Evolutionary conservation across 768 basidiomycete genomes (phyloP), one percentile per base, ranked within the genome.

Genomic region (Multifurca ochricompacta): DNA sequence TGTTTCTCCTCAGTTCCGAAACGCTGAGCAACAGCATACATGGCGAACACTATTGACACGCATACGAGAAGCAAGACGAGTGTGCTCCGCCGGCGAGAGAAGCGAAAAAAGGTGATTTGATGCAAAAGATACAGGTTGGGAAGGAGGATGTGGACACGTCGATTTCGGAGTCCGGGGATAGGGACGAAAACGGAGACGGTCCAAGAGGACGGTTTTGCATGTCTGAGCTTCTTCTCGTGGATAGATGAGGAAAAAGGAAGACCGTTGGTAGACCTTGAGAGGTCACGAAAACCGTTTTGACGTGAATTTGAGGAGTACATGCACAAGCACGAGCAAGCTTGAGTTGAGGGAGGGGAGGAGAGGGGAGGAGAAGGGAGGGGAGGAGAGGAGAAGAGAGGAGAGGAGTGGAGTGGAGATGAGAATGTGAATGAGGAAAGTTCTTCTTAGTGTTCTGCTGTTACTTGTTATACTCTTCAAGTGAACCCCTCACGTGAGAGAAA

Each of bases 121-220:
- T 85, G 79, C 54, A 87, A 63, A 60, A 79, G 78, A 18, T 72
- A 68, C 19, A 82, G 74, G 65, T 87, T 85, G 54, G 80, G 81
- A 48, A 84, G 60, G 62, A 76, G 73, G 45, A 90, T 60, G 14
- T 79, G 79, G 14, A 85, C 63, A 36, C 75, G 71, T 55, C 80
- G 82, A 16, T 76, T 71, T 54, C 69, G 76, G 13, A 81, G 66
- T 51, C 80, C 78, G 11, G 85, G 83, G 47, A 88, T 74, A 43
- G 80, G 75, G 37, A 88, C 59, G 35, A 77, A 76, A 41, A 87
- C 62, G 30, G 78, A 73, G 42, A 82, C 67, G 48, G 81, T 77
- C 83, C 84, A 86, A 14, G 80, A 72, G 6, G 68, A 61, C 39
- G 63, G 63, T 58, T 69, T 64, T 62, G 72, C 59, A 37, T 76